Evolutionary conservation across 805 yeast species (phyloP).

Genomic region (Zygosaccharomyces gambellarensis): DNA sequence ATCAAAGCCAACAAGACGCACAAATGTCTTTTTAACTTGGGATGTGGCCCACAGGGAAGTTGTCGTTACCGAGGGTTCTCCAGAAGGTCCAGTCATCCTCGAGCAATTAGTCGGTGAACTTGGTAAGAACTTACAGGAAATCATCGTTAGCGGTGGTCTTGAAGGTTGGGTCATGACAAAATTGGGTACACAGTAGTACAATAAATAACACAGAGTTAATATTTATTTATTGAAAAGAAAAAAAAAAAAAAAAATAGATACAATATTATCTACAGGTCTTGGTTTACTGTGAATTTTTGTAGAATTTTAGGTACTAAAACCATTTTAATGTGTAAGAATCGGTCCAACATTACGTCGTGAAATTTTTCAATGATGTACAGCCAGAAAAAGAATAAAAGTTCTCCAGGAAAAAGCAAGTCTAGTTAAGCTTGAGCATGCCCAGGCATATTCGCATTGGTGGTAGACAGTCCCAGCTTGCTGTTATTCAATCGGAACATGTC

Average conservation of each 20-base stretch:
- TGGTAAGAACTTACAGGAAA: conserved; percentile 93
- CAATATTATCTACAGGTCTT: conserved; percentile 19
- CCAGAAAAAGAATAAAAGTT: background rate
- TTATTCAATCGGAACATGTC: conserved; percentile 76
- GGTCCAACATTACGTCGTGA: background rate
- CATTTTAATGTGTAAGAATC: background rate
- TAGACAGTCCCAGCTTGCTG: conserved; percentile 81
- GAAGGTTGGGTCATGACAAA: conserved; percentile 96
- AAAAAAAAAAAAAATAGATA: background rate
- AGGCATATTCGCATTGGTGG: conserved; percentile 62
- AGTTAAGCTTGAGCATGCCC: conserved; percentile 13
- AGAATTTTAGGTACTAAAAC: background rate
- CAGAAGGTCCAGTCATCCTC: conserved; percentile 52
- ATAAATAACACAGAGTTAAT: background rate
- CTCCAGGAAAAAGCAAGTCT: background rate
- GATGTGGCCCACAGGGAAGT: conserved; percentile 84
- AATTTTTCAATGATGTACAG: conserved; percentile 2
- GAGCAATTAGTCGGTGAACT: conserved; percentile 91
- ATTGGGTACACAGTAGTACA: conserved; percentile 1
- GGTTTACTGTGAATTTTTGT: background rate
- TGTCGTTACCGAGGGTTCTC: conserved; percentile 59
- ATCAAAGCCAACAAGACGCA: conserved; percentile 82
- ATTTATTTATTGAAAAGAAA: background rate
- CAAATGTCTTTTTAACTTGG: conserved; percentile 91
- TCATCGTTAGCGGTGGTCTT: conserved; percentile 93